These are phyloP conservation scores for Schwanniomyces sp. DNA, from an alignment of 805 yeast genomes.

Conservation along the genomic window DNA sequence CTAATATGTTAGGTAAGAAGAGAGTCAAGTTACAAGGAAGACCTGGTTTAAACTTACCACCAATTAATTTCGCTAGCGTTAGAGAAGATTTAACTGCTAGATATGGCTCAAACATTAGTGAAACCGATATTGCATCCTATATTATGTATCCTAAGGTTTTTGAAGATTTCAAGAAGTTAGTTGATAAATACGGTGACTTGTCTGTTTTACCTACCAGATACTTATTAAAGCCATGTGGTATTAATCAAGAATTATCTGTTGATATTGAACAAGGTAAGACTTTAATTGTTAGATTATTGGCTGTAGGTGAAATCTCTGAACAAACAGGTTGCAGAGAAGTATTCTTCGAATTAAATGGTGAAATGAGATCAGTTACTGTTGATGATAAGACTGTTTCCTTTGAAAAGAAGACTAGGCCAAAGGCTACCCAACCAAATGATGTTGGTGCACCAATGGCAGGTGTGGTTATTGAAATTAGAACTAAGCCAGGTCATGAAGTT, in stretches of 20 bases:
- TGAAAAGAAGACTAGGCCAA: conserved; percentile 82
- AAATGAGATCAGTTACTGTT: conserved; percentile 91
- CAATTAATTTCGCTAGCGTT: conserved; percentile 74
- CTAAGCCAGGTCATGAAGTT: conserved; percentile 82
- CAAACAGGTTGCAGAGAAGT: conserved; percentile 94
- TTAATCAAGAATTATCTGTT: conserved; percentile 86
- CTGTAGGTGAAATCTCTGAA: conserved; percentile 83
- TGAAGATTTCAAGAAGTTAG: conserved; percentile 76
- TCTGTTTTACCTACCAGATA: conserved; percentile 91
- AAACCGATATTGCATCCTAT: conserved; percentile 90
- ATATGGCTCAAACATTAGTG: conserved; percentile 72
- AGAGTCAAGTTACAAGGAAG: conserved; percentile 85
- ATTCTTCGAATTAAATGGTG: conserved; percentile 97
- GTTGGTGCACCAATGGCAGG: conserved; percentile 99
- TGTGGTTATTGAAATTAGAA: conserved; percentile 92
- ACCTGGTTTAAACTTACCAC: conserved; percentile 89
- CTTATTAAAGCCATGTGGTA: conserved; percentile 83
- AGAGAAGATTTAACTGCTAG: conserved; percentile 72
- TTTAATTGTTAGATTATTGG: conserved; percentile 85
- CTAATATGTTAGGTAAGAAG: conserved; percentile 87
- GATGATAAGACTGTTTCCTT: conserved; percentile 85
- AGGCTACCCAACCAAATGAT: conserved; percentile 91
- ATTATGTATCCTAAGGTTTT: conserved; percentile 98
- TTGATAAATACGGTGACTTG: conserved; percentile 84
- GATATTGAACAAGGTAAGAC: conserved; percentile 95